phyloP scores from a whole-genome alignment of 768 basidiomycete genomes.

The Crepidotus variabilis region DNA sequence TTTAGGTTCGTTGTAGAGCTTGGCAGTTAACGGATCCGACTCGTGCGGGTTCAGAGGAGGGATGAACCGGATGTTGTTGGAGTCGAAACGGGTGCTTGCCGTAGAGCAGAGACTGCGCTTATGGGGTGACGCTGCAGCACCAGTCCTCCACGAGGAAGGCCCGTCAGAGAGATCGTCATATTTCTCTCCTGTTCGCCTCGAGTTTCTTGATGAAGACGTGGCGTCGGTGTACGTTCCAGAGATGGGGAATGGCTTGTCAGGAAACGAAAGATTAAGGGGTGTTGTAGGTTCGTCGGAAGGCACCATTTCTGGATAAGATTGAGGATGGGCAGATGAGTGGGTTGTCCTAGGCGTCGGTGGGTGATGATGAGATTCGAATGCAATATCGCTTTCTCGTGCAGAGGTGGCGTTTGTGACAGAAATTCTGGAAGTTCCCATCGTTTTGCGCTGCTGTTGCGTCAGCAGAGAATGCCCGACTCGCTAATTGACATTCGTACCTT shows the following conservation, averaged over 20 bases:
- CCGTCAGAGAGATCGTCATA: neutral
- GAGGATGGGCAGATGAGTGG: neutral
- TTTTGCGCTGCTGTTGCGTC: neutral
- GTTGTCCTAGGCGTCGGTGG: neutral
- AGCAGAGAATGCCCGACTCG: neutral
- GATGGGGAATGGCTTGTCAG: neutral
- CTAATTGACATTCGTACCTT: neutral
- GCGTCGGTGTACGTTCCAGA: neutral
- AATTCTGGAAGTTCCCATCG: neutral
- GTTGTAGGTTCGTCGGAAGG: neutral
- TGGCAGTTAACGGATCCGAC: constrained; percentile 6
- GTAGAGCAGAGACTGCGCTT: neutral
- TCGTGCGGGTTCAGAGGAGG: constrained; percentile 12
- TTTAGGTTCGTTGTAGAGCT: constrained; percentile 23
- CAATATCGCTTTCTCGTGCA: neutral
- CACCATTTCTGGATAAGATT: neutral
- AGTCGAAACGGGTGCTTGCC: constrained; percentile 13
- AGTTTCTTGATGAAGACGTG: neutral
- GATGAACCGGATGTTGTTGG: constrained; percentile 20
- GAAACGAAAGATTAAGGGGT: neutral
- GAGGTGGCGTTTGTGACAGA: neutral
- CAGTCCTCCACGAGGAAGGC: neutral
- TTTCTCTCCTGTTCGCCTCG: neutral
- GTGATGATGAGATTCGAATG: neutral
- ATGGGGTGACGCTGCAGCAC: neutral